These are phyloP conservation scores for Begonia fuchsioides DNA, from an alignment of 306 rosid genomes.

Conservation along the genomic window DNA sequence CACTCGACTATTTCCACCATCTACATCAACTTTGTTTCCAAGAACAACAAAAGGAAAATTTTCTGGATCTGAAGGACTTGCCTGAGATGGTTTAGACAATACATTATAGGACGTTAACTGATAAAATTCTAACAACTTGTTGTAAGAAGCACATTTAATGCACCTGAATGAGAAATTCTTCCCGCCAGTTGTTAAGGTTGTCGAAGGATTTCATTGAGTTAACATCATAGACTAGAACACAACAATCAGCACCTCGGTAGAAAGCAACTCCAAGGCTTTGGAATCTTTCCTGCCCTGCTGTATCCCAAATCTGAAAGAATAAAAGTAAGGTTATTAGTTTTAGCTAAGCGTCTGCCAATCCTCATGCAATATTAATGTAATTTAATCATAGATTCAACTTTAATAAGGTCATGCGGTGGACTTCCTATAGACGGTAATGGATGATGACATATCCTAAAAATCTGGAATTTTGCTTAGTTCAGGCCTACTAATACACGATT, in stretches of 20 bases:
- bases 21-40: slow-evolving; percentile 94
- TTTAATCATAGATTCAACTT: too few relatives aligned
- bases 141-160: neutral
- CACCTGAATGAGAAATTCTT: slow-evolving; percentile 95
- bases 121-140: too few relatives aligned
- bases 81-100: slow-evolving; percentile 41
- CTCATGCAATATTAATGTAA: too few relatives aligned
- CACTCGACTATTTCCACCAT: slow-evolving; percentile 96
- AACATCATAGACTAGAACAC: slow-evolving; percentile 97
- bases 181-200: slow-evolving; percentile 96
- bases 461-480: too few relatives aligned
- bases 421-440: too few relatives aligned
- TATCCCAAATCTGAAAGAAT: slow-evolving; percentile 80
- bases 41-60: slow-evolving; percentile 94
- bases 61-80: slow-evolving; percentile 97
- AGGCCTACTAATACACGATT: too few relatives aligned
- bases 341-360: neutral
- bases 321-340: neutral
- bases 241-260: slow-evolving; percentile 98
- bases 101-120: slow-evolving; percentile 5
- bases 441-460: too few relatives aligned
- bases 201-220: slow-evolving; percentile 95
- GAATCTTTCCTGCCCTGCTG: slow-evolving; percentile 98
- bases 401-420: too few relatives aligned
- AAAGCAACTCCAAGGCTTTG: slow-evolving; percentile 99